Evolutionary conservation across 176 grass and related monocot genomes (phyloP).

Genomic region (Hsuehochloa calcarea): DNA sequence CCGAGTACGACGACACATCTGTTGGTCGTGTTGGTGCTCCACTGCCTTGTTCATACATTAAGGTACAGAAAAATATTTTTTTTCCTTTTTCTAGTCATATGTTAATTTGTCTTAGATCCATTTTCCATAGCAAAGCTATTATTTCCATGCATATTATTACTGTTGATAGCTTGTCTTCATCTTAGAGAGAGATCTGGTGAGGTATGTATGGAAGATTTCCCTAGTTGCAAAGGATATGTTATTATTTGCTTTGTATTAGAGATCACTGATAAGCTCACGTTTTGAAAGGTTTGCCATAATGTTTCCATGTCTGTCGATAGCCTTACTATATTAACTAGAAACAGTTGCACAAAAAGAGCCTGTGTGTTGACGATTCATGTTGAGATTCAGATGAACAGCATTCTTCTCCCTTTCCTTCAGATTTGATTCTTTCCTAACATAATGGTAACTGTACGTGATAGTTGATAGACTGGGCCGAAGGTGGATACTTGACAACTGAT

Average conservation of each 20-base stretch:
- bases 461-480: slow-evolving; percentile 90
- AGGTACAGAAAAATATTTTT: slow-evolving; percentile 42
- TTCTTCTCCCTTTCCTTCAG: not conserved
- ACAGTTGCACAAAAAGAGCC: not conserved
- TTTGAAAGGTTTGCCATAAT: not conserved
- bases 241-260: not conserved
- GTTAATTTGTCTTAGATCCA: not conserved
- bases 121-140: not conserved
- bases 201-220: slow-evolving; percentile 7
- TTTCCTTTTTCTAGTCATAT: not conserved
- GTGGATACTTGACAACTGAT: slow-evolving; percentile 83
- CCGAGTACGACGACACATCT: slow-evolving; percentile 77
- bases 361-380: not conserved
- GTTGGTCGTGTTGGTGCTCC: slow-evolving; percentile 92
- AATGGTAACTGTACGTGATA: slow-evolving; percentile 31
- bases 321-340: not conserved
- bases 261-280: not conserved
- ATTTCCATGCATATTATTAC: not conserved
- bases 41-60: slow-evolving; percentile 81
- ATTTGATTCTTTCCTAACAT: not conserved
- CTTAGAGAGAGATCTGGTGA: not conserved
- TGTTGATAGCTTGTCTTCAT: not conserved
- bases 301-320: not conserved
- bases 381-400: not conserved
- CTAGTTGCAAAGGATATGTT: not conserved